phyloP scores from a whole-genome alignment of 257 asterid genomes.

The Solanum chmielewskii region DNA sequence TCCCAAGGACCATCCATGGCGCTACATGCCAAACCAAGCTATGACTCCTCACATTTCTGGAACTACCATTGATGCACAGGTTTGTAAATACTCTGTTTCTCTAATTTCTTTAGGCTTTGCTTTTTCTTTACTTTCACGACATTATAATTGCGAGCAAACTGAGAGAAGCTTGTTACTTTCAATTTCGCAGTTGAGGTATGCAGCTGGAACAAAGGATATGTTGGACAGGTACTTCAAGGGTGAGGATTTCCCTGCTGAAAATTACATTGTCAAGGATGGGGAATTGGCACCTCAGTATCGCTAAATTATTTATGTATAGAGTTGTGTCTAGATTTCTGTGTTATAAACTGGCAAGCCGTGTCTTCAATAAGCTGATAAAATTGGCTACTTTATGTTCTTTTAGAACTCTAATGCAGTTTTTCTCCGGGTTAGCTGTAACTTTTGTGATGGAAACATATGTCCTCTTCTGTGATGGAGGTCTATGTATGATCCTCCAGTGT shows the following conservation, averaged over 20 bases:
- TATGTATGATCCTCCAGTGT: background rate
- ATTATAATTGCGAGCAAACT: background rate
- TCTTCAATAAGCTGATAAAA: background rate
- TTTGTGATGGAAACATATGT: background rate
- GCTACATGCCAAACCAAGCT: slow-evolving; percentile 99
- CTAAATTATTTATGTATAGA: slow-evolving; percentile 15
- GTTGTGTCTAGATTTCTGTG: background rate
- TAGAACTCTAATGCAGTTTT: background rate
- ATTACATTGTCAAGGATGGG: slow-evolving; percentile 98
- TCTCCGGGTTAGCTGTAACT: background rate
- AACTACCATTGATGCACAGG: slow-evolving; percentile 97
- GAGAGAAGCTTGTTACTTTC: background rate
- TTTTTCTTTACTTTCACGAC: background rate
- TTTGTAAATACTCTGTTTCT: slow-evolving; percentile 1
- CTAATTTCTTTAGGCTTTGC: background rate
- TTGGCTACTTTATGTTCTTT: background rate
- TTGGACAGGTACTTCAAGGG: slow-evolving; percentile 93
- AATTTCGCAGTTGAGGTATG: slow-evolving; percentile 69
- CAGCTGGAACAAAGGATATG: slow-evolving; percentile 95
- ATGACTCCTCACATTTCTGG: slow-evolving; percentile 99
- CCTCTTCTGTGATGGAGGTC: background rate
- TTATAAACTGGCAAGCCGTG: background rate
- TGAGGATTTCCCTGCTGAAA: slow-evolving; percentile 66
- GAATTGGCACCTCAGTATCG: slow-evolving; percentile 88
- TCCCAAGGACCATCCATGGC: slow-evolving; percentile 99